Evolutionary conservation across 2,329 filamentous ascomycete species (phyloP).

Genomic region (Raffaelea ambrosiae): DNA sequence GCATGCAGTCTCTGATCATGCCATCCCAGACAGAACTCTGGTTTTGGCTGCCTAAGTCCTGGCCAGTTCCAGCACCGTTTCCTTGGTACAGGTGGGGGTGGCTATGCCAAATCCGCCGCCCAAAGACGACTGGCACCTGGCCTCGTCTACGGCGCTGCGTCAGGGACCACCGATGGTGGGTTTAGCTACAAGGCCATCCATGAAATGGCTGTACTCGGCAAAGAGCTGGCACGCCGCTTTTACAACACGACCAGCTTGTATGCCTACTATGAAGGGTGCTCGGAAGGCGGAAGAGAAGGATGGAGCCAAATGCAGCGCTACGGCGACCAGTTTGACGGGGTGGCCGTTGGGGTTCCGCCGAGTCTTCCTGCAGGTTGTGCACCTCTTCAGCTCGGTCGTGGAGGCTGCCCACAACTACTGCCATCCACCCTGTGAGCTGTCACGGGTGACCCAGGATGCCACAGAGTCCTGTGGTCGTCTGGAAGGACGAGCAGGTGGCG

Average conservation of each 20-base stretch:
- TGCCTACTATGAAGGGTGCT: conserved; percentile 42
- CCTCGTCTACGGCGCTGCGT: no score
- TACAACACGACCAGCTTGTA: conserved; percentile 28
- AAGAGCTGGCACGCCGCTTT: conserved; percentile 30
- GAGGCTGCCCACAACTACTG: conserved; percentile 29
- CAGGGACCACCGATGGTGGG: neutral
- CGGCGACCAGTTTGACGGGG: conserved; percentile 27
- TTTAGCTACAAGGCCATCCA: conserved; percentile 37
- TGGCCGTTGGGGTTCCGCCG: conserved; percentile 34
- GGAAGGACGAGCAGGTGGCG: conserved; percentile 14
- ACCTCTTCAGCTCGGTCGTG: conserved; percentile 28
- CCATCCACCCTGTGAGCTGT: conserved; percentile 23
- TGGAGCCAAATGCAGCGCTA: conserved; percentile 33
- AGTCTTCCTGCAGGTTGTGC: conserved; percentile 35
- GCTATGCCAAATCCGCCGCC: conserved; percentile 3
- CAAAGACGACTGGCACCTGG: neutral
- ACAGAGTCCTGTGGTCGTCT: conserved; percentile 13
- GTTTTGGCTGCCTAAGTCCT: conserved; percentile 2
- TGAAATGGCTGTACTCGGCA: conserved; percentile 41
- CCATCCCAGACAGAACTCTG: neutral
- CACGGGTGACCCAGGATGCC: conserved; percentile 10
- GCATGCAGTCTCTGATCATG: no score
- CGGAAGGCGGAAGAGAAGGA: conserved; percentile 38
- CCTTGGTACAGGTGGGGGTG: conserved; percentile 3
- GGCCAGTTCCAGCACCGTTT: conserved; percentile 1